Base-by-base conservation (phyloP, 306 rosid genomes). In the Albizia julibrissin region DNA sequence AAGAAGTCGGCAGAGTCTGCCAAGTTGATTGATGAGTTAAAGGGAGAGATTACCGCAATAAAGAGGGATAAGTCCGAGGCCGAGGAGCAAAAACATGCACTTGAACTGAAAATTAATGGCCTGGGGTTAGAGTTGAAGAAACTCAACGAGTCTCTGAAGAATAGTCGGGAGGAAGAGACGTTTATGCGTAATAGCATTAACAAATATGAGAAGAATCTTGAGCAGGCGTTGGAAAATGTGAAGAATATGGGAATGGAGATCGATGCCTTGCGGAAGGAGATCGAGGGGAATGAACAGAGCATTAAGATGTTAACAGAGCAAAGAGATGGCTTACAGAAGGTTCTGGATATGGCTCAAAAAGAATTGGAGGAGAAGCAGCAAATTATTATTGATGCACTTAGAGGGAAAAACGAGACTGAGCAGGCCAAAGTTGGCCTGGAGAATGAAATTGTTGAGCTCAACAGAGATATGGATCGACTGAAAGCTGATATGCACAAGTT, bases 111-210 rank as follows among this genome's bases (percentile, higher is more conserved):
- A 81, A 62, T 85, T 33, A 42, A 24, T 19, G 66, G 18, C 19
- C 87, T 93, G 72, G 89, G 83, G 44, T 79, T 37, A 3, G 93
- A 93, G 79, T 29, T 84, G 79, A 79, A 37, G 74, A 66, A 81
- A 5, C 75, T 87, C 78, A 78, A 61, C 6, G 86, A 79, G 78
- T 11, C n/a, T 44, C 69, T 81, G 5, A 65, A 47, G 85, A 33
- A 21, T 46, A 78, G 82, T 66, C 64, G 18, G 66, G 29, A 22
- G 9, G 88, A 90, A 56, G 84, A 83, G 82, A 65, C 58, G 65
- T 5, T 7, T 22, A 33, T 86, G 88, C 78, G 79, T 1, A n/a
- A 7, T 6, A 84, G 37, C 43, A 70, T 88, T 81, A 13, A 1
- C 5, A 85, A 83, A 39, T 65, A 87, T 77, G 93, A 83, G 56